Evolutionary conservation across 148 eudicot species (phyloP).

Genomic region (Heliosperma pusillum): DNA sequence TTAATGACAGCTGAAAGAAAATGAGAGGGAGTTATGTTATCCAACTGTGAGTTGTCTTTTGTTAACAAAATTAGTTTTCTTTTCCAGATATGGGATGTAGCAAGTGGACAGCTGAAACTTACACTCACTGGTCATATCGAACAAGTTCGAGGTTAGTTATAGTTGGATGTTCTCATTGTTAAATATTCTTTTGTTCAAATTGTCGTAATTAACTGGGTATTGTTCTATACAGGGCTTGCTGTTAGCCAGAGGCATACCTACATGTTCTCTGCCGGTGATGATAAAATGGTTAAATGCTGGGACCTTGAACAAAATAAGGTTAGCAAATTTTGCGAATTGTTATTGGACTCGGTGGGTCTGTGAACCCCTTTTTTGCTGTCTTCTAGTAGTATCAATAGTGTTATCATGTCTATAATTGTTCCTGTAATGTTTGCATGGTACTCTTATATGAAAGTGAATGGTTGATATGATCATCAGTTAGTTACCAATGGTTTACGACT

Average conservation of each 20-base stretch:
- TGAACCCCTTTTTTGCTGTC: not conserved
- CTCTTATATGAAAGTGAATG: not conserved
- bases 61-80: conserved; percentile 11
- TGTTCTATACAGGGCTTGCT: conserved; percentile 71
- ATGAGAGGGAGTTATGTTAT: not conserved
- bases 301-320: conserved; percentile 99
- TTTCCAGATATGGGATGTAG: conserved; percentile 91
- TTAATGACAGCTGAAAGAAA: not conserved
- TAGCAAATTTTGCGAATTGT: not conserved
- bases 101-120: conserved; percentile 71
- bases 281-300: conserved; percentile 99
- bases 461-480: not conserved
- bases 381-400: not conserved
- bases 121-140: conserved; percentile 98
- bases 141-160: conserved; percentile 78
- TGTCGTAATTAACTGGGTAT: not conserved
- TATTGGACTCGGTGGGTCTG: not conserved
- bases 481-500: not conserved
- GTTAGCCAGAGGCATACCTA: conserved; percentile 87
- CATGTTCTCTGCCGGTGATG: conserved; percentile 99
- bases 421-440: not conserved
- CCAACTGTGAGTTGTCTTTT: not conserved
- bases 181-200: not conserved
- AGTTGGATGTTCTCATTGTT: not conserved
- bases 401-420: not conserved